These are phyloP conservation scores for Arxiozyma bovina DNA, from an alignment of 1,139 yeast species.

Conservation along the genomic window DNA sequence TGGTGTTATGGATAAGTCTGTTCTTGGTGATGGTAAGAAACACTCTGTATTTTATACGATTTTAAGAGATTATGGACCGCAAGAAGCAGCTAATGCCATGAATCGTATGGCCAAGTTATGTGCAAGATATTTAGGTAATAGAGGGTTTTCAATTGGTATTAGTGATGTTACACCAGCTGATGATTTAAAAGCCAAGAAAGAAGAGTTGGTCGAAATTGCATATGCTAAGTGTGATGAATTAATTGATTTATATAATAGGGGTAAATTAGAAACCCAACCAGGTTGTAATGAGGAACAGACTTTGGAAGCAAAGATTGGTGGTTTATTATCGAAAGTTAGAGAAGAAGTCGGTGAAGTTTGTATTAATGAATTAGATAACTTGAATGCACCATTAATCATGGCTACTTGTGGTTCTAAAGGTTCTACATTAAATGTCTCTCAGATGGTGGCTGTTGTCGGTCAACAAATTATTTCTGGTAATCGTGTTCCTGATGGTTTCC, in stretches of 20 bases:
- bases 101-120: slow-evolving; percentile 97
- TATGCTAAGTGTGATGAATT: slow-evolving; percentile 88
- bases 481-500: slow-evolving; percentile 99
- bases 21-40: slow-evolving; percentile 96
- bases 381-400: slow-evolving; percentile 96
- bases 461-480: slow-evolving; percentile 98
- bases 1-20: slow-evolving; percentile 96
- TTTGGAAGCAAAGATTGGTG: slow-evolving; percentile 94
- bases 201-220: slow-evolving; percentile 82
- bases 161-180: slow-evolving; percentile 93
- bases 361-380: slow-evolving; percentile 77
- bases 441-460: slow-evolving; percentile 99
- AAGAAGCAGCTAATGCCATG: slow-evolving; percentile 94
- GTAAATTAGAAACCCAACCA: slow-evolving; percentile 94
- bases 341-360: slow-evolving; percentile 99
- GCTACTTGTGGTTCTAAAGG: slow-evolving; percentile 99
- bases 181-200: slow-evolving; percentile 70
- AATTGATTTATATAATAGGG: slow-evolving; percentile 68
- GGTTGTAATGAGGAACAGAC: slow-evolving; percentile 99
- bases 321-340: slow-evolving; percentile 89
- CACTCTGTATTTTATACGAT: slow-evolving; percentile 94
- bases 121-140: slow-evolving; percentile 86
- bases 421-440: slow-evolving; percentile 94
- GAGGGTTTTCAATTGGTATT: slow-evolving; percentile 96
- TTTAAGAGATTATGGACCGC: slow-evolving; percentile 88